Evolutionary conservation across 1,139 yeast genomes (phyloP), one percentile per base, ranked within the genome.

Genomic region (Yamadazyma blattariae): DNA sequence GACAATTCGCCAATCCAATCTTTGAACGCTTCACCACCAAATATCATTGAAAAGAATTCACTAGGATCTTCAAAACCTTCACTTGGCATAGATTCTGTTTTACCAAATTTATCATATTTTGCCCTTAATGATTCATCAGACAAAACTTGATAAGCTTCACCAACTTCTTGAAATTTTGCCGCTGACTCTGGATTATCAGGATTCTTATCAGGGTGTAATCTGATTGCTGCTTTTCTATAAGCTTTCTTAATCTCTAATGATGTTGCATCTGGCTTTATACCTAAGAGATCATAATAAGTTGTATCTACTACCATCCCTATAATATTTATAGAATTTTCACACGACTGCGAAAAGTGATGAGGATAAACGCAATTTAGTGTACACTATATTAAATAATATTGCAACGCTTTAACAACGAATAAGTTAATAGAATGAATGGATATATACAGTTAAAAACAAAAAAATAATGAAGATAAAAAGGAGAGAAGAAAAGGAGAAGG

Each of bases 171-270:
- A 47, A 81, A 81, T 51, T 69, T 74, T 13, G 70, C 63, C 30
- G 90, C 90, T 5, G 97, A 96, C 20, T 67, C 66, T 6, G 92
- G 90, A 51, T 83, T 86, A 49, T 82, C 79, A 7, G 97, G 97
- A 52, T 92, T 89, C 65, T 92, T 94, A 59, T 92, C 98, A 0
- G 98, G 98, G 59, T 94, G 98, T 44, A 89, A 83, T 39, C 66
- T 71, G 56, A 92, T 82, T 7, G 97, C 97, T 54, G 82, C 81
- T 59, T 83, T 84, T 42, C 98, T 73, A 62, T 92, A 92, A 0
- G 97, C 96, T 59, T 87, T 88, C 59, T 92, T 94, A 60, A 92
- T 90, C 39, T 88, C 95, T 20, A 79, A 68, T 6, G 84, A 77
- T 1, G 90, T 77, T 26, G 98, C 97, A 19, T 76, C 77, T 4